Evolutionary conservation across 352 stramenopile species (phyloP), one percentile per base, ranked within the genome.

Genomic region (Plasmopara viticola): DNA sequence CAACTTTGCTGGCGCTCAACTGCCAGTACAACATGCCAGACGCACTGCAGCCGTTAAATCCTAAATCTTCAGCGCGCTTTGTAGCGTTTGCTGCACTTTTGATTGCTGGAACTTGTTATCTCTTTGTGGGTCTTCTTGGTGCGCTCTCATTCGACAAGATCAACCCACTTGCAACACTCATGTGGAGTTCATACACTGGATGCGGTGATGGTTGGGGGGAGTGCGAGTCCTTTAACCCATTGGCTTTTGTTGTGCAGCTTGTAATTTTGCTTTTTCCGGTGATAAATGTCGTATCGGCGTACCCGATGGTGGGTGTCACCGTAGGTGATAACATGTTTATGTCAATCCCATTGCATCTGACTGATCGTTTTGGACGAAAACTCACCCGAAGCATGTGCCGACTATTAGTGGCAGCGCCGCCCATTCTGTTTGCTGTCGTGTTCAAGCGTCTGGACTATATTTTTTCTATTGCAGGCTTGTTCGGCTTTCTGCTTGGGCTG

Each of bases 371-470:
- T 12, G 69, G 82, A 9, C 48, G 72, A n/a, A 25, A 56, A 0
- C 15, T 68, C 30, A 70, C 78, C 1, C 75, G 78, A 37, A 84
- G 64, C 42, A 51, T 86, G 37, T 87, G 74, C 48, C 78, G 82
- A 7, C 56, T 93, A 20, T 68, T 82, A n/a, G 80, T 80, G 0
- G 65, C 78, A 2, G 67, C 66, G 18, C 82, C 79, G 14, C 82
- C 82, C 28, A 79, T 93, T 39, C 43, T 93, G 15, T 72, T 93
- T 42, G 82, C 82, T 15, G 48, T 88, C 25, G 62, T 84, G 48
- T 93, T 93, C 66, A 93, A 93, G 67, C 86, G 87, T 44, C 70
- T 93, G n/a, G 82, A 93, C 56, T 84, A 84, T 33, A 93, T 93
- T 53, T 90, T 93, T 52, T 62, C 79, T 1, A 60, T 90, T 45